phyloP scores from a whole-genome alignment of 169 alveolate genomes.

The Cryptosporidium ubiquitum region DNA sequence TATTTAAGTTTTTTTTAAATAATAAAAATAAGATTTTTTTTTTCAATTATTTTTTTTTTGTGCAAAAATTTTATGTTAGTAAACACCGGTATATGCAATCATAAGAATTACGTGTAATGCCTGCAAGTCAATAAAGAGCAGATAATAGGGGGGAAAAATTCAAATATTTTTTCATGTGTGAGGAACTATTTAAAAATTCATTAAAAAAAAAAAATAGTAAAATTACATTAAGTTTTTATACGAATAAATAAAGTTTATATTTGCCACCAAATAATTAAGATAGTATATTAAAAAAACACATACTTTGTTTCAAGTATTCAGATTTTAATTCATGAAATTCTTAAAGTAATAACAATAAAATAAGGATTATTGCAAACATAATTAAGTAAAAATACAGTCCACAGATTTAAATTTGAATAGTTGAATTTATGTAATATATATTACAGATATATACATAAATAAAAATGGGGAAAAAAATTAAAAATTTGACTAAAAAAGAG shows the following conservation, averaged over 20 bases:
- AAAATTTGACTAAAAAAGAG: background rate
- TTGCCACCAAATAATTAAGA: too few relatives aligned
- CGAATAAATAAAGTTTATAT: too few relatives aligned
- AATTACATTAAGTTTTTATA: too few relatives aligned
- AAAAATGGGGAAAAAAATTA: background rate
- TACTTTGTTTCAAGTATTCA: too few relatives aligned
- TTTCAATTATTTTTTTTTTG: background rate
- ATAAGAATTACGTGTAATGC: background rate
- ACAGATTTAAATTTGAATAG: too few relatives aligned
- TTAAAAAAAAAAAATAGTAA: too few relatives aligned
- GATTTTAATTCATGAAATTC: background rate
- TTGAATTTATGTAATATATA: background rate
- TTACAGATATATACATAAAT: too few relatives aligned
- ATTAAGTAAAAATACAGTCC: too few relatives aligned
- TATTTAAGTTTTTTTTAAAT: background rate
- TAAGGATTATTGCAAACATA: too few relatives aligned
- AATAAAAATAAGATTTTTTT: background rate
- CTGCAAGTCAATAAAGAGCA: conserved; percentile 9
- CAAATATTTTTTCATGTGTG: background rate
- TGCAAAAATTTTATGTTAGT: background rate
- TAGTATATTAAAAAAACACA: too few relatives aligned
- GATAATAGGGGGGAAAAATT: background rate
- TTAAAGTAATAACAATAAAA: too few relatives aligned
- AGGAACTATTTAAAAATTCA: background rate
- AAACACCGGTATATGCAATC: conserved; percentile 1